Conservation (phyloP, 1,284 basidiomycete genomes). For the Trichosporon coremiiforme region DNA sequence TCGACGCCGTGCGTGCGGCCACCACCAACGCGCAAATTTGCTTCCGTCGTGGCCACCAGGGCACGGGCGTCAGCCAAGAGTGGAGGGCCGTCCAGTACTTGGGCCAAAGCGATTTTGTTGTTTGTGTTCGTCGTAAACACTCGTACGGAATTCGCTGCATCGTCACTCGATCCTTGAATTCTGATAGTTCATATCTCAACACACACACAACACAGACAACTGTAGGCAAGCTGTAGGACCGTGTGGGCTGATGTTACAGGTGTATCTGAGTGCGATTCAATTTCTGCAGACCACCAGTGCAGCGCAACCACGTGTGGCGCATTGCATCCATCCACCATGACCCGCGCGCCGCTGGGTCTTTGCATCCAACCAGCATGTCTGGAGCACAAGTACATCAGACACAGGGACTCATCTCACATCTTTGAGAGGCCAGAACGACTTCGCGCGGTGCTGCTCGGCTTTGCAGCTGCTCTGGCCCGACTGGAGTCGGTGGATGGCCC, state of each 20-base stretch:
- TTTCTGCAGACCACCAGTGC: background rate
- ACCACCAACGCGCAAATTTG: conserved; percentile 1
- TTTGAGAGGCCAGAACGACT: conserved; percentile 89
- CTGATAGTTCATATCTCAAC: background rate
- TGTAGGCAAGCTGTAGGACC: background rate
- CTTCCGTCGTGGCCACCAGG: background rate
- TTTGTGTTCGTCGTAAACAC: background rate
- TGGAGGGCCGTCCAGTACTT: conserved; percentile 6
- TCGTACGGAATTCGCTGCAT: background rate
- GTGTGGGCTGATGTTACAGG: background rate
- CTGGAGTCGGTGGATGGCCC: conserved; percentile 61
- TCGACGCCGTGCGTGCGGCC: background rate
- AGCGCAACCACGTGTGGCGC: background rate
- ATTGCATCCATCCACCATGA: background rate
- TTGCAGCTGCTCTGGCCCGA: conserved; percentile 73
- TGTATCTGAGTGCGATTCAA: background rate
- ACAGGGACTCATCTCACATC: conserved; percentile 69
- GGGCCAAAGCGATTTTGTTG: background rate
- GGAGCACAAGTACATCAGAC: conserved; percentile 74
- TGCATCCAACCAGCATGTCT: conserved; percentile 57
- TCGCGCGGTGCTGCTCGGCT: conserved; percentile 74
- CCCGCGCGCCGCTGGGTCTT: conserved; percentile 44
- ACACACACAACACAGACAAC: background rate
- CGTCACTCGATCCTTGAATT: background rate
- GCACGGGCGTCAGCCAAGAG: background rate